phyloP scores from a whole-genome alignment of 306 rosid genomes.

The Cicer pinnatifidum region DNA sequence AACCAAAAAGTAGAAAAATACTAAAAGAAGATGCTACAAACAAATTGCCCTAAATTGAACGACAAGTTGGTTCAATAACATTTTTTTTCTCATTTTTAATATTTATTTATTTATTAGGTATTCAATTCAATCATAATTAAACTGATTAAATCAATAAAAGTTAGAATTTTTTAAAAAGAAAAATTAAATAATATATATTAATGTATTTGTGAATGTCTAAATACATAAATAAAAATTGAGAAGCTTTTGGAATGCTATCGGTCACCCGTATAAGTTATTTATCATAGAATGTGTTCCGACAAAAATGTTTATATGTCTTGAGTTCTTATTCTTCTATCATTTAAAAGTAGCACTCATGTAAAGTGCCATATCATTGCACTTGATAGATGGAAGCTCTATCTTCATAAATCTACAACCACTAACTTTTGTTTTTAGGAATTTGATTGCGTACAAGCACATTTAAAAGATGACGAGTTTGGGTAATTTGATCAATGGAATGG shows the following conservation, averaged over 20 bases:
- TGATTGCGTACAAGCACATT: background rate
- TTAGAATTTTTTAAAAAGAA: too few species aligned
- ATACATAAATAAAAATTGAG: slow-evolving; percentile 37
- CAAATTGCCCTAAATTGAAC: too few species aligned
- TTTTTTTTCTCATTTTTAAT: too few species aligned
- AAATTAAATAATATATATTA: too few species aligned
- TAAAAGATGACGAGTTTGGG: too few species aligned
- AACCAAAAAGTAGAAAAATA: too few species aligned
- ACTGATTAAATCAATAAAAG: too few species aligned
- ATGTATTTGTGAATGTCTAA: background rate
- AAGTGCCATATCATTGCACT: slow-evolving; percentile 42
- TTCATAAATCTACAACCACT: slow-evolving; percentile 41
- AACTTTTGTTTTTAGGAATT: slow-evolving; percentile 17
- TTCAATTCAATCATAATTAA: too few species aligned
- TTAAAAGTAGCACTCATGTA: slow-evolving; percentile 39
- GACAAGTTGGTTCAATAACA: too few species aligned
- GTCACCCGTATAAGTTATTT: slow-evolving; percentile 46
- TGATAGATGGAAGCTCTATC: slow-evolving; percentile 33
- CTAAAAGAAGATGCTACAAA: too few species aligned
- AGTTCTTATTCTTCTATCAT: slow-evolving; percentile 59
- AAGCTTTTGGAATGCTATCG: slow-evolving; percentile 39
- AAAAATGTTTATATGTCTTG: slow-evolving; percentile 36
- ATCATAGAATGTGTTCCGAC: slow-evolving; percentile 44
- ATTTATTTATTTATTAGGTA: too few species aligned
- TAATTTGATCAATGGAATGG: too few species aligned